Percentiles rank a stretch among this genome's conserved stretches.
phyloP scores from a whole-genome alignment of 352 stramenopile species.

The Halophytophthora polymorphica region DNA sequence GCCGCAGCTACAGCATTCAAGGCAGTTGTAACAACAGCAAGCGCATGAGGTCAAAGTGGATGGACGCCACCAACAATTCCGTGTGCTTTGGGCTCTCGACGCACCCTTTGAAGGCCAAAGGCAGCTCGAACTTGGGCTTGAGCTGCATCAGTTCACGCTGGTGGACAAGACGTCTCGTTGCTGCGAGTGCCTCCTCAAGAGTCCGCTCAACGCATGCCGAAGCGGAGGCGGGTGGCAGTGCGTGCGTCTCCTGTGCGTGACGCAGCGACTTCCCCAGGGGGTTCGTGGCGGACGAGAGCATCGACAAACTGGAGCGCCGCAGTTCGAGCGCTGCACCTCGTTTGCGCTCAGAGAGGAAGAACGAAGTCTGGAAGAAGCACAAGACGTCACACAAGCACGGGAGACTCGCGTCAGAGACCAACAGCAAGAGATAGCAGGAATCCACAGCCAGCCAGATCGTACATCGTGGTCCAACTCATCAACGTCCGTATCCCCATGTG shows the following conservation, averaged over 20 bases:
- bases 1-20: constrained; percentile 22
- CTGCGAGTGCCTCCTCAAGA: constrained; percentile 26
- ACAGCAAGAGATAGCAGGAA: constrained; percentile 2
- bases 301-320: constrained; percentile 27
- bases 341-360: constrained; percentile 26
- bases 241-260: constrained; percentile 7
- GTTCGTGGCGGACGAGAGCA: constrained; percentile 11
- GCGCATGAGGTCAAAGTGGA: constrained; percentile 11
- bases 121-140: constrained; percentile 54
- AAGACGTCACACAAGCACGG: neutral
- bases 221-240: constrained; percentile 4
- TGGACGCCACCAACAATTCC: neutral
- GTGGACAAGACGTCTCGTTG: constrained; percentile 14
- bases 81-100: constrained; percentile 1
- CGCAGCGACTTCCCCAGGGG: constrained; percentile 15
- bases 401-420: constrained; percentile 1
- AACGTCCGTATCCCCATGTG: neutral
- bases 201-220: constrained; percentile 31
- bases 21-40: constrained; percentile 1
- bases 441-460: constrained; percentile 1
- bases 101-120: constrained; percentile 39
- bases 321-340: constrained; percentile 19
- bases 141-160: constrained; percentile 26
- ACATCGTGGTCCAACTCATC: constrained; percentile 22
- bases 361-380: constrained; percentile 18